Conservation (phyloP, 1,284 basidiomycete species). For the Porphyrellus sp. region DNA sequence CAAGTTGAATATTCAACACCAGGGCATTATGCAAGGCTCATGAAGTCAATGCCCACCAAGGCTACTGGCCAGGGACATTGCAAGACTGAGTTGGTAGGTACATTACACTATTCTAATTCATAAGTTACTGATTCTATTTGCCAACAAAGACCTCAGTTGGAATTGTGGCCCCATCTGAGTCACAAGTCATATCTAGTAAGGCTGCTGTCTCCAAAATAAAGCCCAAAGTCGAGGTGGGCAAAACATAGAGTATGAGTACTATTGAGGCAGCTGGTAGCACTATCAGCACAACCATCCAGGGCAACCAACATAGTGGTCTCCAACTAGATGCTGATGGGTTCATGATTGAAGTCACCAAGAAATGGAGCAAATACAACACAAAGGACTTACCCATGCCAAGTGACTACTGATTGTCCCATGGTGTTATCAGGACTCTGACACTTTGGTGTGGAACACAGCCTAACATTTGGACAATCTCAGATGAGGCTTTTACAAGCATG, state of each 20-base stretch:
- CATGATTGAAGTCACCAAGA: not conserved
- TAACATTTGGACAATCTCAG: not conserved
- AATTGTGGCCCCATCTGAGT: too few relatives aligned
- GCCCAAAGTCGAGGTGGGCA: too few relatives aligned
- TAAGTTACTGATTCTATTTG: not conserved
- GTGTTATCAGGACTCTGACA: not conserved
- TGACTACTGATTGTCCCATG: not conserved
- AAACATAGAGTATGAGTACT: too few relatives aligned
- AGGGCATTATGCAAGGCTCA: not conserved
- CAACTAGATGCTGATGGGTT: not conserved
- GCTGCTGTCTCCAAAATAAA: too few relatives aligned
- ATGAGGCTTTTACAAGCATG: not conserved
- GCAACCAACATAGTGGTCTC: not conserved
- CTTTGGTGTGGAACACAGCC: not conserved
- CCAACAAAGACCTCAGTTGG: not conserved
- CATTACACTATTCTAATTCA: too few relatives aligned
- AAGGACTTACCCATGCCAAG: not conserved
- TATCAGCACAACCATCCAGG: not conserved
- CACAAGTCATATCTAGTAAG: too few relatives aligned
- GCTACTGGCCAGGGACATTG: not conserved
- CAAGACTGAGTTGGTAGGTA: not conserved
- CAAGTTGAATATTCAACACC: not conserved
- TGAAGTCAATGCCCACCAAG: not conserved
- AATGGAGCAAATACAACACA: not conserved
- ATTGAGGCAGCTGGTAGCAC: not conserved